Percentiles rank a stretch among this genome's conserved stretches.
phyloP scores from a whole-genome alignment of 768 basidiomycete genomes.

The Pisolithus microcarpus region DNA sequence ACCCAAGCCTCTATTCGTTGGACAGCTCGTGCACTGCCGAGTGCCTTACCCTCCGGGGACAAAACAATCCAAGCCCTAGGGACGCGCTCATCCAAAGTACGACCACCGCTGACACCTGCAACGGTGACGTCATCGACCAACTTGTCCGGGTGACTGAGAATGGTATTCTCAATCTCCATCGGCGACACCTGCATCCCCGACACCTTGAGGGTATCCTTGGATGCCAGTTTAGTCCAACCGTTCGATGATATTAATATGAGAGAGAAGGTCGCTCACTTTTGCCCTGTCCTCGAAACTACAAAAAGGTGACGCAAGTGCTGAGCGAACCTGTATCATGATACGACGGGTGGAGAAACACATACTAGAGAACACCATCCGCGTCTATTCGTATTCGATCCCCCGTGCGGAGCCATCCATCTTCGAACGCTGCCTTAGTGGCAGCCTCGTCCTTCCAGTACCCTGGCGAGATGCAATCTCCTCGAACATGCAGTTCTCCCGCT shows the following conservation, averaged over 20 bases:
- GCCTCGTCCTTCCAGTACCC: conserved; percentile 72
- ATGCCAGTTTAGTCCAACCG: not conserved
- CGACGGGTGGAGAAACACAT: conserved; percentile 15
- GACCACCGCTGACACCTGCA: conserved; percentile 66
- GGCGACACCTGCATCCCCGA: conserved; percentile 79
- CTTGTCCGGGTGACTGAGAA: conserved; percentile 53
- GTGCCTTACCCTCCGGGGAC: conserved; percentile 43
- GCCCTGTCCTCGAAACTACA: conserved; percentile 64
- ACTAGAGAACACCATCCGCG: conserved; percentile 61
- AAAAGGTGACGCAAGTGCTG: not conserved
- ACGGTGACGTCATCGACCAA: conserved; percentile 63
- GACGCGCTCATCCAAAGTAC: conserved; percentile 63
- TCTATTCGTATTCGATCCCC: conserved; percentile 66
- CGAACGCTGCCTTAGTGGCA: conserved; percentile 60
- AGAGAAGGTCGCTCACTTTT: conserved; percentile 41
- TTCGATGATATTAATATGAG: conserved; percentile 13
- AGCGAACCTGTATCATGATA: not conserved
- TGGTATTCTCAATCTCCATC: conserved; percentile 62
- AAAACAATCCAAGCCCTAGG: conserved; percentile 78
- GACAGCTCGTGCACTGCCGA: conserved; percentile 36
- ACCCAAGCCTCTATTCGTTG: conserved; percentile 55
- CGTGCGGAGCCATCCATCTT: conserved; percentile 64
- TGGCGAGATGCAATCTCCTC: conserved; percentile 45
- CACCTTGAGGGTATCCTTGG: conserved; percentile 71
- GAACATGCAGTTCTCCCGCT: conserved; percentile 59